phyloP scores from a whole-genome alignment of 108 stramenopile genomes.

The Cylindrotheca fusiformis region DNA sequence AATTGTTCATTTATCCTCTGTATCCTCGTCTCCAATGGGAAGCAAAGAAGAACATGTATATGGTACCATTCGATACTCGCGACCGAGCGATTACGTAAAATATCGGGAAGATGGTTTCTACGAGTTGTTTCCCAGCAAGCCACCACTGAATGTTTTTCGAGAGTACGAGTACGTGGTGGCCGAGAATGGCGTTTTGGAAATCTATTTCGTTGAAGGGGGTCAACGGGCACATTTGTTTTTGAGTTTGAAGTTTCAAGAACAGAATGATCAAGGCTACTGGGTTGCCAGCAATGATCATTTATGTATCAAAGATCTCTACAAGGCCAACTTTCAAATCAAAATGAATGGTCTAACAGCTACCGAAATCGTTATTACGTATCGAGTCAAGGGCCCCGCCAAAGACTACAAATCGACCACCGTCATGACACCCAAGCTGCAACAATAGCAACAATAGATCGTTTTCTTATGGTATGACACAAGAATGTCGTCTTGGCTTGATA shows the following conservation, averaged over 20 bases:
- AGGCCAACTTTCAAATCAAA: slow-evolving; percentile 50
- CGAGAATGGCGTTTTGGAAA: slow-evolving; percentile 41
- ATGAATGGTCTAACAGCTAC: slow-evolving; percentile 56
- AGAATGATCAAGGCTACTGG: slow-evolving; percentile 36
- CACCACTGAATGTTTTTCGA: slow-evolving; percentile 61
- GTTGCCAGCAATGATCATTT: slow-evolving; percentile 66
- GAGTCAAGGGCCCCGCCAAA: slow-evolving; percentile 65
- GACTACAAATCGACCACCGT: slow-evolving; percentile 71
- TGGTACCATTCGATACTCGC: slow-evolving; percentile 20
- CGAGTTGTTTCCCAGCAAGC: slow-evolving; percentile 44
- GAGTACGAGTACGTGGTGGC: slow-evolving; percentile 54
- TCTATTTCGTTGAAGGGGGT: slow-evolving; percentile 68
- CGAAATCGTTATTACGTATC: slow-evolving; percentile 58
- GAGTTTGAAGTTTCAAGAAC: slow-evolving; percentile 53
- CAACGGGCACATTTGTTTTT: slow-evolving; percentile 59
- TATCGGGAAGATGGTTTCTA: slow-evolving; percentile 71
- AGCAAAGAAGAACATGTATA: slow-evolving; percentile 20
- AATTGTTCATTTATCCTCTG: slow-evolving; percentile 42
- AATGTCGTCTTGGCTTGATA: too few species aligned
- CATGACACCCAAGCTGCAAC: slow-evolving; percentile 51
- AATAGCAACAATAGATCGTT: too few species aligned
- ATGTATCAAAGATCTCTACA: slow-evolving; percentile 73
- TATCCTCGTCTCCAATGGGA: not conserved
- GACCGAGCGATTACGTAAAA: slow-evolving; percentile 31
- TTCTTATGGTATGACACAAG: too few species aligned